phyloP scores from a whole-genome alignment of 306 rosid species.

The Vicia villosa region DNA sequence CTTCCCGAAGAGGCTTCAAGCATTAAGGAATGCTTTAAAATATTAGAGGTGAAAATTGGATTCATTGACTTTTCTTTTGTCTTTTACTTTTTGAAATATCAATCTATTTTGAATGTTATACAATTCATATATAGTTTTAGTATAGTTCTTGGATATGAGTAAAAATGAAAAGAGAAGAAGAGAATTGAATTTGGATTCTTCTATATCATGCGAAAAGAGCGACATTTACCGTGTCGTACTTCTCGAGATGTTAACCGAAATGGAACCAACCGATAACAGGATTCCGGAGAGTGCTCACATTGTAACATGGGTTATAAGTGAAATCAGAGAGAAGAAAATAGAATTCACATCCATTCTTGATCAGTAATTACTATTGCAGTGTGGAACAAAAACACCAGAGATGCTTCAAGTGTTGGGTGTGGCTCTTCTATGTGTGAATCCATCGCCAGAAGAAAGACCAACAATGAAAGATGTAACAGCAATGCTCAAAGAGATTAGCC shows the following conservation, averaged over 20 bases:
- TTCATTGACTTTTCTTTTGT: not conserved
- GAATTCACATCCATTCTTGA: conserved; percentile 70
- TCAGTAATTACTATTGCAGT: conserved; percentile 63
- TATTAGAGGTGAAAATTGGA: conserved; percentile 63
- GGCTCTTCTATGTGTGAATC: conserved; percentile 84
- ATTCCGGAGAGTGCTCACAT: conserved; percentile 80
- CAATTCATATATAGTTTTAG: not conserved
- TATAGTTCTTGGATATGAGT: not conserved
- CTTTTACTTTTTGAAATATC: not conserved
- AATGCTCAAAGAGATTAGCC: conserved; percentile 87
- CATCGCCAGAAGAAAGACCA: conserved; percentile 80
- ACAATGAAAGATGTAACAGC: conserved; percentile 89
- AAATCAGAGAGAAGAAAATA: conserved; percentile 60
- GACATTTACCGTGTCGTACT: conserved; percentile 93
- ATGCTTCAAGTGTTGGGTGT: conserved; percentile 96
- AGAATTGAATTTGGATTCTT: not conserved
- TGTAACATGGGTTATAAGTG: conserved; percentile 70
- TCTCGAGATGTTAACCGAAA: conserved; percentile 80
- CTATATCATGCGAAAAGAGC: conserved; percentile 45
- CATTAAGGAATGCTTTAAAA: conserved; percentile 61
- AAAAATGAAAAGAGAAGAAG: conserved; percentile 32
- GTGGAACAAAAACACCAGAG: conserved; percentile 84
- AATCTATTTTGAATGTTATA: not conserved
- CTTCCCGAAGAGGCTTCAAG: conserved; percentile 61
- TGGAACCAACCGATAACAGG: conserved; percentile 69